Conservation (phyloP, 495 filamentous ascomycete genomes). For the Penicillium daleae region DNA sequence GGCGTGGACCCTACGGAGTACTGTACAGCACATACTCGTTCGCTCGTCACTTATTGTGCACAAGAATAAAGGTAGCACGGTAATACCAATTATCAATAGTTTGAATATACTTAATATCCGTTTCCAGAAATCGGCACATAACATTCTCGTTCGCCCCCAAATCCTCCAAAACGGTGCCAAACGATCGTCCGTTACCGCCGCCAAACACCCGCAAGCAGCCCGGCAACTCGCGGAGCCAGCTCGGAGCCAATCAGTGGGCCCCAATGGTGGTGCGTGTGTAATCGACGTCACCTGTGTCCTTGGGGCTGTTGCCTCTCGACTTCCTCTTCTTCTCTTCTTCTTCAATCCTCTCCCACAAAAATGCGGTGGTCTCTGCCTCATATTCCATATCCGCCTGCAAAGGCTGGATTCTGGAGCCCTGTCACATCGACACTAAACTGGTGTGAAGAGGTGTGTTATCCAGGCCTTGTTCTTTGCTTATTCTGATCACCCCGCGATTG, state of each 20-base stretch:
- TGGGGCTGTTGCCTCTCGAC: conserved; percentile 9
- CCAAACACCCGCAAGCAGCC: conserved; percentile 10
- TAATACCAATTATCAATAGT: neutral
- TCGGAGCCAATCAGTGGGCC: conserved; percentile 22
- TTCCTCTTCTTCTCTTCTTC: conserved; percentile 5
- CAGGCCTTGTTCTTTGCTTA: neutral
- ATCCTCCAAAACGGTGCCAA: neutral
- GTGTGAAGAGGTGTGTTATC: conserved; percentile 80
- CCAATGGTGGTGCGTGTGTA: conserved; percentile 15
- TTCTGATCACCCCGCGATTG: neutral
- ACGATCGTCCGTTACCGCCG: neutral
- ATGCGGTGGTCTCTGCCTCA: conserved; percentile 54
- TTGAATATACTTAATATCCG: neutral
- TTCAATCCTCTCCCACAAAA: conserved; percentile 12
- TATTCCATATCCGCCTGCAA: conserved; percentile 69
- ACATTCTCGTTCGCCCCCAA: neutral
- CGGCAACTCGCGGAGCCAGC: conserved; percentile 29
- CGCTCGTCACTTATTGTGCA: too few species aligned
- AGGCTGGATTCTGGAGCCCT: conserved; percentile 77
- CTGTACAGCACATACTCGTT: neutral
- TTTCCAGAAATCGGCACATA: neutral
- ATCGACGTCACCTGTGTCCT: conserved; percentile 33
- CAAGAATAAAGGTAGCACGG: too few species aligned
- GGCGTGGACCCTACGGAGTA: neutral
- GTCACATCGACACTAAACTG: conserved; percentile 91